Evolutionary conservation across 257 asterid species (phyloP).

Genomic region (Coffea canephora): DNA sequence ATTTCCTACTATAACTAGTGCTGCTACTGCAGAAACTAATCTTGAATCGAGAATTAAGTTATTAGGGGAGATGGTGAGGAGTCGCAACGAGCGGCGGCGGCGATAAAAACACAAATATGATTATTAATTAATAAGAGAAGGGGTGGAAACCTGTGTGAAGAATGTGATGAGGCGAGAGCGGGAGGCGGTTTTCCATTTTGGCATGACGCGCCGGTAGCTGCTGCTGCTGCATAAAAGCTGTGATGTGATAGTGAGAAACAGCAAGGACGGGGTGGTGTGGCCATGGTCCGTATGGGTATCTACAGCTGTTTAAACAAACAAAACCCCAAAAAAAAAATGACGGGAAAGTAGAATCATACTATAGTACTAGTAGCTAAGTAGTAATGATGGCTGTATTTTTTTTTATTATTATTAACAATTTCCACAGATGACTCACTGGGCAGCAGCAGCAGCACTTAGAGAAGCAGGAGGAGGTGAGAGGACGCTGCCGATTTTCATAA

Average conservation of each 20-base stretch:
- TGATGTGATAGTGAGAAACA: background rate
- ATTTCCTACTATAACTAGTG: no score
- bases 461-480: background rate
- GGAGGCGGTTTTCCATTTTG: background rate
- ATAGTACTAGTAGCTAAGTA: no score
- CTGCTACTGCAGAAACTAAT: no score
- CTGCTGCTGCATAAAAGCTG: background rate
- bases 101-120: background rate
- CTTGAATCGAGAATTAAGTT: no score
- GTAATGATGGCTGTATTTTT: no score
- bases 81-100: background rate
- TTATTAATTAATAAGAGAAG: no score
- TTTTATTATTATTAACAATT: no score
- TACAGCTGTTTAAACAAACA: background rate
- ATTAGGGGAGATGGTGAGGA: background rate
- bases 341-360: no score
- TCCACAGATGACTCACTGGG: constrained; percentile 7
- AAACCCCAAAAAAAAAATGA: background rate
- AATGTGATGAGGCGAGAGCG: background rate
- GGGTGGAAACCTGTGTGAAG: background rate
- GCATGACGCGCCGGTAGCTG: background rate
- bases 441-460: background rate
- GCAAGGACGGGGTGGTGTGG: background rate
- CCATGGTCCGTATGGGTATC: background rate
- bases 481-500: constrained; percentile 13